These are phyloP conservation scores for Hypoxylon intermedium DNA, from an alignment of 495 filamentous ascomycete genomes.

Conservation along the genomic window DNA sequence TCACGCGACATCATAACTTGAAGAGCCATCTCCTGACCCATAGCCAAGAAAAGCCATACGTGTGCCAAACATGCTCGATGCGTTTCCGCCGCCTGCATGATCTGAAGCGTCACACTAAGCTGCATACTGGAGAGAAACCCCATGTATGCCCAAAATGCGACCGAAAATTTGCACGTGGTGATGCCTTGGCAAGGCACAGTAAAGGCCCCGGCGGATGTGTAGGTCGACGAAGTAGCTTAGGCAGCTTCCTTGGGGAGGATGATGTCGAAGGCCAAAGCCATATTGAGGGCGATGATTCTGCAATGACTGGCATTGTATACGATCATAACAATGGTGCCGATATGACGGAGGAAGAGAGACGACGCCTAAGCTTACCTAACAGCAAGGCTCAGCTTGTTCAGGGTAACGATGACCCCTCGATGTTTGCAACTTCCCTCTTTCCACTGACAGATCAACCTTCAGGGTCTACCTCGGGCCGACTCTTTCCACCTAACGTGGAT, in stretches of 20 bases:
- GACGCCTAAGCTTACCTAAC: slow-evolving; percentile 66
- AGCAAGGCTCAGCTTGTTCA: slow-evolving; percentile 74
- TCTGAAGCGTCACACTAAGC: slow-evolving; percentile 92
- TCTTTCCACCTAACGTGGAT: slow-evolving; percentile 68
- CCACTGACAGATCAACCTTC: slow-evolving; percentile 28
- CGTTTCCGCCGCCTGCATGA: slow-evolving; percentile 94
- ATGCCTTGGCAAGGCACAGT: slow-evolving; percentile 91
- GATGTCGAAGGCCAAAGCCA: slow-evolving; percentile 62
- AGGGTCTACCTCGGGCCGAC: slow-evolving; percentile 65
- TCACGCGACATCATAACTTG: slow-evolving; percentile 98
- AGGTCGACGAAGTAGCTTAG: slow-evolving; percentile 84
- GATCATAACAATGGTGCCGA: slow-evolving; percentile 65
- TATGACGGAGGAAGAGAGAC: slow-evolving; percentile 59
- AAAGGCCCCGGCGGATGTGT: slow-evolving; percentile 97
- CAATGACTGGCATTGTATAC: slow-evolving; percentile 80
- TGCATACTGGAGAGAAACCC: slow-evolving; percentile 95
- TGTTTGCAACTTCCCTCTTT: slow-evolving; percentile 15
- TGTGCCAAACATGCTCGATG: slow-evolving; percentile 86
- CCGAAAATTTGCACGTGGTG: slow-evolving; percentile 90
- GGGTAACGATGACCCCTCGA: slow-evolving; percentile 53
- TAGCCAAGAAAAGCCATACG: slow-evolving; percentile 97
- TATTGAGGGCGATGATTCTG: slow-evolving; percentile 70
- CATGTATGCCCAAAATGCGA: slow-evolving; percentile 95
- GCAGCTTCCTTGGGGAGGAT: slow-evolving; percentile 82
- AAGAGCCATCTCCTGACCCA: slow-evolving; percentile 98